Base-by-base conservation (phyloP, 2,329 filamentous ascomycete species). In the Lasiodiplodia gonubiensis region DNA sequence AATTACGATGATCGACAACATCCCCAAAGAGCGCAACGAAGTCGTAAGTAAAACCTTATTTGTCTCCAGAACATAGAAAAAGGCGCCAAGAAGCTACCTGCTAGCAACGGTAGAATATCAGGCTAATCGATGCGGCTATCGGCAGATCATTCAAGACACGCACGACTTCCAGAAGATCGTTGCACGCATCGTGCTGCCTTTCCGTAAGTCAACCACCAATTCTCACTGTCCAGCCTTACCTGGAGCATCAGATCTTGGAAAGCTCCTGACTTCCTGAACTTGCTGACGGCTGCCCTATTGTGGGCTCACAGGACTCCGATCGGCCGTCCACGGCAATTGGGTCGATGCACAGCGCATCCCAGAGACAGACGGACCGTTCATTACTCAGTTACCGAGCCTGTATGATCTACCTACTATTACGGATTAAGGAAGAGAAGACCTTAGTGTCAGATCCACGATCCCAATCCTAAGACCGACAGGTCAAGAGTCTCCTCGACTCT, bases 111-210 rank as follows among this genome's bases (percentile, higher is more conserved):
- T n/a, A n/a, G n/a, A n/a, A n/a, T n/a, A n/a, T n/a, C n/a, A n/a
- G n/a, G 54, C 35, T 46, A 25, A 42, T 25, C 27, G 51, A 12
- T 33, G 51, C 35, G n/a, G n/a, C n/a, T n/a, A n/a, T 21, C 35
- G 54, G 54, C 37, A 59, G 54, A 42, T 59, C 54, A 59, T 59
- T 21, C 54, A 59, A 35, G 54, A 59, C 54, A 59, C 54, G 21
- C 54, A 35, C 18, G 37, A 59, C 54, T 59, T 59, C 54, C 54
- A 59, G 37, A 23, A 27, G 54, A 11, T 46, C 4, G 37, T 46
- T 10, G 54, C 54, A 39, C 54, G 54, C 35, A 23, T 59, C 37
- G 46, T 59, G 21, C 54, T 59, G 4, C 54, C 54, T 3, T 59
- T 59, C 54, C 54, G 54, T 59, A 27, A 42, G 54, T n/a, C n/a